Evolutionary conservation across 345 rosid genomes (phyloP).

Genomic region (Arabis hirsuta): DNA sequence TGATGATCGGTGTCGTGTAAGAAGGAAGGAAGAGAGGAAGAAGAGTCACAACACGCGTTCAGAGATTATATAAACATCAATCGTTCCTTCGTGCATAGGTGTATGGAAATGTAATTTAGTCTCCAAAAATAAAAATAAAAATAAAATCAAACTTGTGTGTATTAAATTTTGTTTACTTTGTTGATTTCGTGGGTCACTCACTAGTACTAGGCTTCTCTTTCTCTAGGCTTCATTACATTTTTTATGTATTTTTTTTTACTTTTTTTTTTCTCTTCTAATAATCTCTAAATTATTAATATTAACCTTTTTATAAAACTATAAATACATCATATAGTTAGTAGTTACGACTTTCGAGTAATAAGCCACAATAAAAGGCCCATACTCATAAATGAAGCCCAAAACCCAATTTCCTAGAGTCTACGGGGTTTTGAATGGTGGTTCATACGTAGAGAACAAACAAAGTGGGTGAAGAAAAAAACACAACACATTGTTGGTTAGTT

Average conservation of each 20-base stretch:
- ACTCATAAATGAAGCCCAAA: not conserved
- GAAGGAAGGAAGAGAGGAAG: constrained; percentile 19
- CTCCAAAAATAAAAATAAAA: not conserved
- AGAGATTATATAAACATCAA: not conserved
- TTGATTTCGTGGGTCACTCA: constrained; percentile 40
- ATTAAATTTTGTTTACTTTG: constrained; percentile 6
- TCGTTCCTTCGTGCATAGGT: constrained; percentile 28
- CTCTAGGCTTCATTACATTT: constrained; percentile 28
- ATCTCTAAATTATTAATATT: not conserved
- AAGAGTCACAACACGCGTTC: constrained; percentile 44
- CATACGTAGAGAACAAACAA: not conserved
- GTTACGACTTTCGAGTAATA: not conserved
- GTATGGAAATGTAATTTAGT: not conserved
- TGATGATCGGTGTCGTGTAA: constrained; percentile 25
- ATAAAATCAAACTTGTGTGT: not conserved
- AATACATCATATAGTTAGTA: not conserved
- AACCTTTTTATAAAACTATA: not conserved
- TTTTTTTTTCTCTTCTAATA: not conserved
- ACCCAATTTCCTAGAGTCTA: not conserved
- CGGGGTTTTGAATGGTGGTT: no score
- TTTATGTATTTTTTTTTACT: not conserved
- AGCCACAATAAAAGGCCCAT: constrained; percentile 17
- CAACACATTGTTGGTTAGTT: not conserved
- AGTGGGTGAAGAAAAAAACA: not conserved
- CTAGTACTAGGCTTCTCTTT: constrained; percentile 24